Evolutionary conservation across 1,284 basidiomycete species (phyloP).

Genomic region (Leucoagaricus sp.): DNA sequence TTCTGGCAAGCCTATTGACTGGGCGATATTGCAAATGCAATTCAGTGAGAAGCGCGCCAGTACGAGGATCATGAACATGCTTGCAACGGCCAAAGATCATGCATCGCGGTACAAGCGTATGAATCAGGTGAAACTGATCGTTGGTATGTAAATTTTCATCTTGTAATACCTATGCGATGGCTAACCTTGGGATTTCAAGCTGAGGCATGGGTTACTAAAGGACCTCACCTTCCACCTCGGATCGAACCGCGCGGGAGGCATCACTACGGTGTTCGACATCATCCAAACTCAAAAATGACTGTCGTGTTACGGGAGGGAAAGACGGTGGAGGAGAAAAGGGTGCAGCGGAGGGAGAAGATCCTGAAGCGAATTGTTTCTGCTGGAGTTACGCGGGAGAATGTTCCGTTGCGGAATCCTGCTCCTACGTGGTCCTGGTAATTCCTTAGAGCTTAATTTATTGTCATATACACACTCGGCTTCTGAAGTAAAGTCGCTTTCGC

Average conservation of each 20-base stretch:
- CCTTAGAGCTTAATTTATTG: constrained; percentile 14
- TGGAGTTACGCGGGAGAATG: constrained; percentile 76
- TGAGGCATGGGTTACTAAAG: constrained; percentile 94
- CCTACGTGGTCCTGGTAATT: constrained; percentile 84
- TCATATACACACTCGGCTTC: too few species aligned
- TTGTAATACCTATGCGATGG: too few species aligned
- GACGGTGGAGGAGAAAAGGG: constrained; percentile 72
- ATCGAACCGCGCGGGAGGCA: constrained; percentile 89
- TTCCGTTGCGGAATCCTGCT: constrained; percentile 74
- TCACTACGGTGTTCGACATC: constrained; percentile 77
- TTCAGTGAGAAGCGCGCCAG: constrained; percentile 92
- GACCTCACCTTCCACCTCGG: constrained; percentile 61
- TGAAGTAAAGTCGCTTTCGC: too few species aligned
- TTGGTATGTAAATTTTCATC: constrained; percentile 49
- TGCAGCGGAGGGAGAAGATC: constrained; percentile 64
- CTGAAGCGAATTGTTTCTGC: constrained; percentile 80
- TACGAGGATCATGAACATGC: constrained; percentile 84
- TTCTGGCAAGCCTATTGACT: constrained; percentile 86
- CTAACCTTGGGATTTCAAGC: too few species aligned
- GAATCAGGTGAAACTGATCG: constrained; percentile 73
- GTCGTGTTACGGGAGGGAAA: constrained; percentile 85
- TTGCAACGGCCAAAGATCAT: constrained; percentile 86
- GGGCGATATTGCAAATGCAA: constrained; percentile 95
- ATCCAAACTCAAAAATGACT: constrained; percentile 77
- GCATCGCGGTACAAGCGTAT: constrained; percentile 81